Percentiles rank a stretch among this genome's conserved stretches.
Conservation (phyloP, 306 rosid species). For the Medicago lupulina region DNA sequence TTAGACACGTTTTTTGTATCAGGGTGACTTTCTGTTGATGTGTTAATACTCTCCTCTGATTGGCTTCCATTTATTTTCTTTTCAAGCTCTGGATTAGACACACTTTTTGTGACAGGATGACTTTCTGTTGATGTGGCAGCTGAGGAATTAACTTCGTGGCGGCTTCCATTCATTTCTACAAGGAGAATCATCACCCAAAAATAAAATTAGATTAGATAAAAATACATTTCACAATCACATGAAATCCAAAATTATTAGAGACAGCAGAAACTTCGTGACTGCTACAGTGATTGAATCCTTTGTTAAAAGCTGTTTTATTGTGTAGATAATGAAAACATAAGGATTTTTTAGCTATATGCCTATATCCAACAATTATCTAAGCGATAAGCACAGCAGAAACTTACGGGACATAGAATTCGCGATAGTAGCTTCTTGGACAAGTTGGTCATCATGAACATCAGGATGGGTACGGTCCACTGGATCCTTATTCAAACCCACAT, state of each 20-base stretch:
- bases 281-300: constrained; percentile 22
- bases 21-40: constrained; percentile 50
- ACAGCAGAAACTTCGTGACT: no score
- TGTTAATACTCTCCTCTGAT: constrained; percentile 58
- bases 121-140: constrained; percentile 45
- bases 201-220: constrained; percentile 22
- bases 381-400: constrained; percentile 39
- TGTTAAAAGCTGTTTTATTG: constrained; percentile 18
- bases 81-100: constrained; percentile 49
- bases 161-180: constrained; percentile 63
- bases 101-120: constrained; percentile 32
- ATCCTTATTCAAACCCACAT: constrained; percentile 70
- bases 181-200: constrained; percentile 34
- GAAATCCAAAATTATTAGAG: constrained; percentile 22
- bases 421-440: constrained; percentile 65
- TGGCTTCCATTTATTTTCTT: constrained; percentile 49
- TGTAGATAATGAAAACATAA: constrained; percentile 19
- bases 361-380: constrained; percentile 19
- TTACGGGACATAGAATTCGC: constrained; percentile 59
- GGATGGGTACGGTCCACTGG: constrained; percentile 93
- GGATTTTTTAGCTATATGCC: constrained; percentile 15
- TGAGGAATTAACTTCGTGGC: constrained; percentile 49
- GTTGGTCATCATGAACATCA: constrained; percentile 80
- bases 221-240: constrained; percentile 29
- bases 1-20: constrained; percentile 43